phyloP scores from a whole-genome alignment of 2,329 filamentous ascomycete genomes.

The Biscogniauxia marginata region DNA sequence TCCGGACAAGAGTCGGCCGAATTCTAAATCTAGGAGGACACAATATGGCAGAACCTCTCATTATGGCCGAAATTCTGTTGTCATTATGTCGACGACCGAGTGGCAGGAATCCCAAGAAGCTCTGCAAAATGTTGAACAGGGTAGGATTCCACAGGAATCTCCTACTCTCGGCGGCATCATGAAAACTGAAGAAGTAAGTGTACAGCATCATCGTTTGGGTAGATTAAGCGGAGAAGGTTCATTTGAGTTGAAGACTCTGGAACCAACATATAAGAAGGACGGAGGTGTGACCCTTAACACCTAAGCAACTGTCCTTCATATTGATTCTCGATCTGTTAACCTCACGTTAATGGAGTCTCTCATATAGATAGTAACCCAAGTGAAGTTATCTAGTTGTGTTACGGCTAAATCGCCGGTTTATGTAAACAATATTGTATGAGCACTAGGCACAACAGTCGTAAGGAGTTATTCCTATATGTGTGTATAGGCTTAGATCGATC shows the following conservation, averaged over 20 bases:
- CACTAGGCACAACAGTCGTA: no score
- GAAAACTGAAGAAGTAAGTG: conserved; percentile 32
- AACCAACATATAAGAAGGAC: not conserved
- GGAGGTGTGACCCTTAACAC: not conserved
- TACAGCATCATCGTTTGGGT: conserved; percentile 23
- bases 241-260: conserved; percentile 13
- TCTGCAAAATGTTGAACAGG: conserved; percentile 23
- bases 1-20: not conserved
- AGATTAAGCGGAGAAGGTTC: conserved; percentile 9
- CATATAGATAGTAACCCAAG: not conserved
- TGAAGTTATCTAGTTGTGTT: no score
- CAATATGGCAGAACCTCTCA: conserved; percentile 30
- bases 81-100: conserved; percentile 32
- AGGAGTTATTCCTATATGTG: no score
- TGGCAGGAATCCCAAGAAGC: conserved; percentile 36
- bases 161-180: conserved; percentile 23
- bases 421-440: no score
- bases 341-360: not conserved
- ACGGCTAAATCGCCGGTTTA: no score
- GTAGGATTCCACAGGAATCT: not conserved
- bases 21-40: conserved; percentile 18
- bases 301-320: not conserved
- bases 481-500: no score
- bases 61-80: conserved; percentile 29
- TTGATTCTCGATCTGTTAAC: not conserved